Evolutionary conservation across 768 basidiomycete species (phyloP).

Genomic region (Rhodosporidiobolus odoratus): DNA sequence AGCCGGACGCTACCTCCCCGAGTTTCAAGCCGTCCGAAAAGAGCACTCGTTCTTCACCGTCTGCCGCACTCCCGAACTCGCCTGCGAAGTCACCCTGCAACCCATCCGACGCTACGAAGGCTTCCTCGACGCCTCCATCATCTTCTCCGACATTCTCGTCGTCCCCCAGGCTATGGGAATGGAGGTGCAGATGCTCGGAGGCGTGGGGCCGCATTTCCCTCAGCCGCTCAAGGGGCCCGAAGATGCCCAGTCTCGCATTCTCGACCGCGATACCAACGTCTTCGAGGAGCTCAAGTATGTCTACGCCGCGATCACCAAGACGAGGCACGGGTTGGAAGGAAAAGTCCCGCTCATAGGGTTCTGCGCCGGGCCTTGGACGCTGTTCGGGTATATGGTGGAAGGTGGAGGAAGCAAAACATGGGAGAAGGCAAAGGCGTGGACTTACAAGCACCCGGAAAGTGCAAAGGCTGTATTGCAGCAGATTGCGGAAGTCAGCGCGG

Average conservation of each 20-base stretch:
- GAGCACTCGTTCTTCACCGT: constrained; percentile 90
- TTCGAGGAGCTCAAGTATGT: constrained; percentile 75
- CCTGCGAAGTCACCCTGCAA: constrained; percentile 83
- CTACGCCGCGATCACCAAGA: constrained; percentile 81
- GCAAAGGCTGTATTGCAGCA: constrained; percentile 68
- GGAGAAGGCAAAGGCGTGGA: constrained; percentile 87
- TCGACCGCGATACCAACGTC: constrained; percentile 71
- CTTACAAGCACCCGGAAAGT: constrained; percentile 82
- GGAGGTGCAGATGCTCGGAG: constrained; percentile 83
- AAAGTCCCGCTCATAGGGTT: constrained; percentile 95
- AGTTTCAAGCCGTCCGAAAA: constrained; percentile 81
- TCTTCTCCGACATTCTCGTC: constrained; percentile 97
- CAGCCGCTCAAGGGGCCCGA: constrained; percentile 72
- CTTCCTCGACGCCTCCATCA: constrained; percentile 89
- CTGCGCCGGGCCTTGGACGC: constrained; percentile 95
- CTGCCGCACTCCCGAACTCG: constrained; percentile 84
- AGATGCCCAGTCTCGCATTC: constrained; percentile 67
- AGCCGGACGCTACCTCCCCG: constrained; percentile 46
- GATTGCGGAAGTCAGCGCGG: constrained; percentile 83
- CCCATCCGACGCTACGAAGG: constrained; percentile 83
- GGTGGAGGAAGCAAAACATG: constrained; percentile 87
- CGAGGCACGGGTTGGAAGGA: constrained; percentile 71
- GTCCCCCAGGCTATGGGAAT: constrained; percentile 97
- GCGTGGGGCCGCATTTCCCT: constrained; percentile 69
- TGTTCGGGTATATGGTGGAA: constrained; percentile 97